These are phyloP conservation scores for Exophiala dermatitidis DNA, from an alignment of 2,329 filamentous ascomycete species.

Conservation along the genomic window DNA sequence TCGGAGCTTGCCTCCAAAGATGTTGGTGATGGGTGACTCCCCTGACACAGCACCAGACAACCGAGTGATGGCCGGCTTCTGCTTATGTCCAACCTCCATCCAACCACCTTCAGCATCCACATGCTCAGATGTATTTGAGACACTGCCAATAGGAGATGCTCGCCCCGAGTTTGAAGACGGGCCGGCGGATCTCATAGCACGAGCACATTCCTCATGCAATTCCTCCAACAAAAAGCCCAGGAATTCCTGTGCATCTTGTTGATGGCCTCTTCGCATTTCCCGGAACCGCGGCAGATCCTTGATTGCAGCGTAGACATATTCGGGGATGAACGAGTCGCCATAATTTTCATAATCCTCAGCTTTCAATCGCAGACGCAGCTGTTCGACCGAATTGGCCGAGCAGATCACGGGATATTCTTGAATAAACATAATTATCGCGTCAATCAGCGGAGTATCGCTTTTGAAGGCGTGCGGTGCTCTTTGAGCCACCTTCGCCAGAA, in stretches of 20 bases:
- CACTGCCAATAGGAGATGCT: constrained; percentile 37
- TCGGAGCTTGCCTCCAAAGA: constrained; percentile 85
- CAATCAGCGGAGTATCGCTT: constrained; percentile 84
- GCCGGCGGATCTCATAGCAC: constrained; percentile 58
- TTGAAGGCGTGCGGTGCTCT: constrained; percentile 86
- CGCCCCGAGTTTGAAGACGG: constrained; percentile 39
- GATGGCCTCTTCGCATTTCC: constrained; percentile 88
- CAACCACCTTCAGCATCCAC: constrained; percentile 58
- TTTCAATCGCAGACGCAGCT: constrained; percentile 67
- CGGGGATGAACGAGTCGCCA: constrained; percentile 83
- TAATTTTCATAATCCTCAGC: constrained; percentile 79
- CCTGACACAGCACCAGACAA: constrained; percentile 67
- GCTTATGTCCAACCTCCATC: constrained; percentile 90
- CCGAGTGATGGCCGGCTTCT: constrained; percentile 77
- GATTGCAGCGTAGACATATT: constrained; percentile 93
- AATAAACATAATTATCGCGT: constrained; percentile 97
- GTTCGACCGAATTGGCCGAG: constrained; percentile 65
- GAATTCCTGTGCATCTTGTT: constrained; percentile 97
- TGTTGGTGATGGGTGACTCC: constrained; percentile 81
- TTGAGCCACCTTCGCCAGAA: constrained; percentile 78
- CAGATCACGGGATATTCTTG: constrained; percentile 82
- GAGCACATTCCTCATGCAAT: constrained; percentile 83
- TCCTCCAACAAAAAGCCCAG: constrained; percentile 86
- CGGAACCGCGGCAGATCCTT: constrained; percentile 78
- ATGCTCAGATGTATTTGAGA: constrained; percentile 41